Base-by-base conservation (phyloP, 2,329 filamentous ascomycete species). In the Ceratocystis ficicola region DNA sequence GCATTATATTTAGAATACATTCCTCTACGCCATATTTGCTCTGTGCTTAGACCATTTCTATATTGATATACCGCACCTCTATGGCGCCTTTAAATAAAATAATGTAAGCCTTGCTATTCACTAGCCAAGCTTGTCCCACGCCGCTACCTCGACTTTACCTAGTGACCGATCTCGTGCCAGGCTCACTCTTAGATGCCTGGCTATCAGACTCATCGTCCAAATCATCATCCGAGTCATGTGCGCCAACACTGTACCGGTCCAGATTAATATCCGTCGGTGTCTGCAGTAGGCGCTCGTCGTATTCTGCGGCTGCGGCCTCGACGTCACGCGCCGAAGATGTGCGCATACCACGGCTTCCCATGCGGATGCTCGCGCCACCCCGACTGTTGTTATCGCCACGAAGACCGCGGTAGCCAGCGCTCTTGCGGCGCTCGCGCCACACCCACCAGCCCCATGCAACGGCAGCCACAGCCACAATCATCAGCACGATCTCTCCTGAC, bases 401-500 rank as follows among this genome's bases (percentile, higher is more conserved):
- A 46, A 85, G 73, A 15, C 80, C 81, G 50, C 78, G 77, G 73
- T 87, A 87, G 1, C 80, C 79, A 5, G 76, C 73, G 44, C 79
- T 78, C 70, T 78, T 80, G 69, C 83, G 80, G 62, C 86, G 81
- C 67, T 84, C 80, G 67, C 79, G 80, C 83, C 84, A 88, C 71
- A 88, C 75, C 69, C 81, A 86, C 73, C 85, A 88, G n/a, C 86
- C 89, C 86, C 90, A 95, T 12, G 83, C 77, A 4, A 77, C 78
- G 1, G 88, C 89, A 1, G 85, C 86, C 67, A 94, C 83, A 63
- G 87, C 79, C 20, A 96, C 89, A 62, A 96, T 84, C 17, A 92
- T 84, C 1, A 96, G 81, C 1, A 91, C 90, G 5, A 92, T 83
- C 75, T 95, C 90, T 63, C 92, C 91, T 2, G 89, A 94, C 71